Evolutionary conservation across 2,329 filamentous ascomycete species (phyloP).

Genomic region (Penicillium concentricum): DNA sequence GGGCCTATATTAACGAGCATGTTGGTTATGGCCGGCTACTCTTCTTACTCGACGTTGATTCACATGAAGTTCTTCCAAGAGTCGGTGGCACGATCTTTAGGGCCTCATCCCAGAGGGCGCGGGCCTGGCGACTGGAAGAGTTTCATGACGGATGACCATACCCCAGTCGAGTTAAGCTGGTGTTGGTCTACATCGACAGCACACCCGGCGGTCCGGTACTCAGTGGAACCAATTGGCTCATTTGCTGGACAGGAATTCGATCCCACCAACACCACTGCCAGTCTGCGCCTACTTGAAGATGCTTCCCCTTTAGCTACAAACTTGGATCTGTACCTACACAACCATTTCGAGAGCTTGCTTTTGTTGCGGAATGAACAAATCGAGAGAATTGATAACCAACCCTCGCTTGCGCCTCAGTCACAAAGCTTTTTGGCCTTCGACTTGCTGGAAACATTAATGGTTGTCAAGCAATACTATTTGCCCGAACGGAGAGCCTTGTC

Average conservation of each 20-base stretch:
- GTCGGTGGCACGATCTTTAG: not conserved
- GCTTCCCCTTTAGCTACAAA: not conserved
- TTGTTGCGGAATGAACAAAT: no score
- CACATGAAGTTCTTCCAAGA: not conserved
- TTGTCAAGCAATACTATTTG: not conserved
- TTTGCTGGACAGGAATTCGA: not conserved
- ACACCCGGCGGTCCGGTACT: not conserved
- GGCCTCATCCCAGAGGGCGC: not conserved
- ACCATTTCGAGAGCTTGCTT: not conserved
- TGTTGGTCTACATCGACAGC: not conserved
- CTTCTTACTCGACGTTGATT: not conserved
- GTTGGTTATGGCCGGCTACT: not conserved
- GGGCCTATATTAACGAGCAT: not conserved
- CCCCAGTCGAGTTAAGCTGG: not conserved
- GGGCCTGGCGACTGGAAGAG: not conserved
- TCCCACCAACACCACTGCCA: not conserved
- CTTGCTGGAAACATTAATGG: not conserved
- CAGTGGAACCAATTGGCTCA: not conserved
- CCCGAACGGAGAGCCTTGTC: not conserved
- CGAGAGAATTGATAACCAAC: not conserved
- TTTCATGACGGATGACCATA: not conserved
- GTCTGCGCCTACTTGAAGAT: not conserved
- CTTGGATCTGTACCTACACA: not conserved
- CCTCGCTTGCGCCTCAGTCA: not conserved
- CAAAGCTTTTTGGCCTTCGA: not conserved